Evolutionary conservation across 2,329 filamentous ascomycete genomes (phyloP).

Genomic region (Botrytis hyacinthi): DNA sequence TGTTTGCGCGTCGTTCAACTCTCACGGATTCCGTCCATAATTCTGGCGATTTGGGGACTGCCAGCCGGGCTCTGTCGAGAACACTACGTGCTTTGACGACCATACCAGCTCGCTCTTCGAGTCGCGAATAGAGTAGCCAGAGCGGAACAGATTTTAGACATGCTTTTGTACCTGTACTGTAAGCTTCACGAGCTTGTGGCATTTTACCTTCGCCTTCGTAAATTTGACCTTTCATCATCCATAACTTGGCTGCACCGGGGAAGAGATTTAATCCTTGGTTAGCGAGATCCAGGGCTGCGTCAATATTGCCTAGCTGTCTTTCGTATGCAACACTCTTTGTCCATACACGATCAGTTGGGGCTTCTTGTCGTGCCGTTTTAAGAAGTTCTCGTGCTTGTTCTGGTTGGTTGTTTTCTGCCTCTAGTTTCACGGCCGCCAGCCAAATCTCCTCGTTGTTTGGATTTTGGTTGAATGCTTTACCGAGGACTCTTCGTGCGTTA

Average conservation of each 20-base stretch:
- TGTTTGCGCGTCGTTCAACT: constrained; percentile 83
- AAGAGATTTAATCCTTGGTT: constrained; percentile 85
- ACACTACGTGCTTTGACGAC: constrained; percentile 91
- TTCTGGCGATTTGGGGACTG: constrained; percentile 78
- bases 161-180: constrained; percentile 81
- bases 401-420: constrained; percentile 82
- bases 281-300: constrained; percentile 81
- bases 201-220: constrained; percentile 81
- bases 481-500: constrained; percentile 81
- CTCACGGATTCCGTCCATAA: constrained; percentile 94
- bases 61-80: constrained; percentile 84
- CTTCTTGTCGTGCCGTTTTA: constrained; percentile 77
- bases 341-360: constrained; percentile 94
- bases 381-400: constrained; percentile 81
- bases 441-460: constrained; percentile 98
- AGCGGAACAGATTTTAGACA: constrained; percentile 80
- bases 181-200: constrained; percentile 85
- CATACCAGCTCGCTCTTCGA: constrained; percentile 82
- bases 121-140: constrained; percentile 82
- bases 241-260: constrained; percentile 81
- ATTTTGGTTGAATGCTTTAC: constrained; percentile 88
- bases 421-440: constrained; percentile 92
- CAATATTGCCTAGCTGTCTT: constrained; percentile 73
- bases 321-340: constrained; percentile 96
- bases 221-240: constrained; percentile 99